Base-by-base conservation (phyloP, 441 rosid genomes). In the Rhodomyrtus psidioides region DNA sequence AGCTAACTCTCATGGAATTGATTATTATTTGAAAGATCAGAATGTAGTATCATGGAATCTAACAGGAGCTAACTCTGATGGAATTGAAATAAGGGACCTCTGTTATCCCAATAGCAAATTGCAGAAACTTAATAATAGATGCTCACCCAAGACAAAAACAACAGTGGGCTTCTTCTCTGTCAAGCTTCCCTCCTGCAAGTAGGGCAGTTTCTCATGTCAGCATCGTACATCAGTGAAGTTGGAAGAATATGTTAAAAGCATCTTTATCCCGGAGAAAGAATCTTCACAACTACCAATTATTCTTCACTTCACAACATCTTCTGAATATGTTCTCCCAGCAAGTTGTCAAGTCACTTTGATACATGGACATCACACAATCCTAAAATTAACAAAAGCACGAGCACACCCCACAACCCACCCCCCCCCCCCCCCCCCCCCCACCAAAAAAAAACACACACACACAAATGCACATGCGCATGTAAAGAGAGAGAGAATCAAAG, bases 151-250 rank as follows among this genome's bases (percentile, higher is more conserved):
- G n/a, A n/a, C n/a, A n/a, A n/a, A n/a, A n/a, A n/a, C n/a, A n/a
- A n/a, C n/a, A n/a, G n/a, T n/a, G n/a, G n/a, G n/a, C n/a, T n/a
- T n/a, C n/a, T n/a, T n/a, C n/a, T n/a, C n/a, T n/a, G n/a, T n/a
- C n/a, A n/a, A n/a, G n/a, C n/a, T n/a, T n/a, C n/a, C n/a, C n/a
- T n/a, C n/a, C n/a, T n/a, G n/a, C n/a, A n/a, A n/a, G n/a, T n/a
- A n/a, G n/a, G n/a, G n/a, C n/a, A n/a, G n/a, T 34, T 54, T 28
- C 54, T 86, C 83, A 88, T 28, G 46, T 79, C 27, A 57, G 83
- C 83, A 46, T 58, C 46, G 9, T 4, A 7, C 53, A 82, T 53
- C 84, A 53, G 44, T 24, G 82, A 82, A 53, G 59, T 82, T 28
- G 49, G 60, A 82, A 82, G 60, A 53, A 54, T 27, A 82, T 82